Evolutionary conservation across 768 basidiomycete genomes (phyloP), one percentile per base, ranked within the genome.

Genomic region (Tremella yokohamensis): DNA sequence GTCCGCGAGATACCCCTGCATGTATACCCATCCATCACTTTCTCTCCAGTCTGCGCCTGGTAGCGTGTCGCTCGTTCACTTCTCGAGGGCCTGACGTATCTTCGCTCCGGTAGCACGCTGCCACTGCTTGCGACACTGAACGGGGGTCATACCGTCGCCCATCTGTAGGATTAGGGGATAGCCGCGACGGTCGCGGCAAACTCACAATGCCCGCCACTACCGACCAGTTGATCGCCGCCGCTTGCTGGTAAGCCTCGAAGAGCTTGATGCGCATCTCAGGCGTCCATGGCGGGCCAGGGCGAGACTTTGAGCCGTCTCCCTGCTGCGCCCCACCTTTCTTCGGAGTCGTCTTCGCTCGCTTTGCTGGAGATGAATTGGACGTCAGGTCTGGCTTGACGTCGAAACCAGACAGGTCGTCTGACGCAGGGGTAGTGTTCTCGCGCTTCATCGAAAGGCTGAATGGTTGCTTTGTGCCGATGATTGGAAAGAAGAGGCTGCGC

Each of bases 61-160:
- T 45, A 16, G 6, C 42, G 8, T 4, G 42, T 15, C 42, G n/a
- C 15, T 22, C 49, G 53, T 18, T 60, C 51, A 40, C 60, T 58
- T n/a, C 16, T 50, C 20, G 57, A 49, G 38, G 25, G 64, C 64
- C 26, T 54, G 54, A n/a, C 54, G 51, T 47, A 65, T 62, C 39
- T 56, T 65, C 42, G 50, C 56, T 12, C 53, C 61, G 16, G 57
- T 62, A 24, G 53, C 53, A 6, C 64, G 40, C 44, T 62, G 64
- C 60, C 60, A 65, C 25, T 65, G 64, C 18, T 65, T 58, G 51
- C 64, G 52, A 52, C 64, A 65, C 39, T 55, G 48, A 22, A 54
- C 57, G 11, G 20, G 57, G 2, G 60, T 56, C 22, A 29, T 26
- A n/a, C 58, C 54, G 11, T 37, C 29, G 3, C 61, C 61, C 64